Conservation (phyloP, 352 stramenopile species). For the Phytophthora foliorum region DNA sequence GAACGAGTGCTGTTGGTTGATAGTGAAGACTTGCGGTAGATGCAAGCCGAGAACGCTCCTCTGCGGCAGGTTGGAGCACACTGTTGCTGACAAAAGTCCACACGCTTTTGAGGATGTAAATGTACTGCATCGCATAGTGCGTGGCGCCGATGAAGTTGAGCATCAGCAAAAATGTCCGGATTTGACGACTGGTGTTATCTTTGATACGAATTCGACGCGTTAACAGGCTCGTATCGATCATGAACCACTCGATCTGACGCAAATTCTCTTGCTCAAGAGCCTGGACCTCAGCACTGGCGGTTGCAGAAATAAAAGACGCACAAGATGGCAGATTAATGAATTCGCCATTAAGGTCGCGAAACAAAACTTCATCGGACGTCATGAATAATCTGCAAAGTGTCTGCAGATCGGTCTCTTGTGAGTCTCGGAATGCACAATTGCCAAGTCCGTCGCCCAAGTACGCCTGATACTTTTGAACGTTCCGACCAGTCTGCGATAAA, state of each 20-base stretch:
- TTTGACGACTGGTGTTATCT: constrained; percentile 56
- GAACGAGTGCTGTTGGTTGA: constrained; percentile 8
- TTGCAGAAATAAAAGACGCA: constrained; percentile 18
- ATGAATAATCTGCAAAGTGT: constrained; percentile 51
- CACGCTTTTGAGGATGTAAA: constrained; percentile 37
- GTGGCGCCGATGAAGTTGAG: constrained; percentile 43
- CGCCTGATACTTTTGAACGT: constrained; percentile 48
- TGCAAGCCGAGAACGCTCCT: constrained; percentile 15
- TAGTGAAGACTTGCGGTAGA: constrained; percentile 3
- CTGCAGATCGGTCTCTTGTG: constrained; percentile 39
- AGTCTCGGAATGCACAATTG: constrained; percentile 39
- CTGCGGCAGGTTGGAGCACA: constrained; percentile 17
- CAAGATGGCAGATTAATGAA: constrained; percentile 25
- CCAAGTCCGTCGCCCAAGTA: constrained; percentile 40
- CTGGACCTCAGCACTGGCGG: constrained; percentile 12
- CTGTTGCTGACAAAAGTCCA: constrained; percentile 40
- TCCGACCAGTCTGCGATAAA: constrained; percentile 30
- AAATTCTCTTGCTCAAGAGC: constrained; percentile 32
- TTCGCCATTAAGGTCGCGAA: constrained; percentile 36
- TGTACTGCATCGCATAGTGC: constrained; percentile 46
- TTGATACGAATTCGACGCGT: constrained; percentile 40
- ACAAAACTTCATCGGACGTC: constrained; percentile 34
- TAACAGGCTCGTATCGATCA: constrained; percentile 36
- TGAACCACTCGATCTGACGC: constrained; percentile 45
- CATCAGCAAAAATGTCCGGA: constrained; percentile 43